These are phyloP conservation scores for Xylariomycetidae sp. DNA, from an alignment of 2,329 filamentous ascomycete genomes.

Conservation along the genomic window DNA sequence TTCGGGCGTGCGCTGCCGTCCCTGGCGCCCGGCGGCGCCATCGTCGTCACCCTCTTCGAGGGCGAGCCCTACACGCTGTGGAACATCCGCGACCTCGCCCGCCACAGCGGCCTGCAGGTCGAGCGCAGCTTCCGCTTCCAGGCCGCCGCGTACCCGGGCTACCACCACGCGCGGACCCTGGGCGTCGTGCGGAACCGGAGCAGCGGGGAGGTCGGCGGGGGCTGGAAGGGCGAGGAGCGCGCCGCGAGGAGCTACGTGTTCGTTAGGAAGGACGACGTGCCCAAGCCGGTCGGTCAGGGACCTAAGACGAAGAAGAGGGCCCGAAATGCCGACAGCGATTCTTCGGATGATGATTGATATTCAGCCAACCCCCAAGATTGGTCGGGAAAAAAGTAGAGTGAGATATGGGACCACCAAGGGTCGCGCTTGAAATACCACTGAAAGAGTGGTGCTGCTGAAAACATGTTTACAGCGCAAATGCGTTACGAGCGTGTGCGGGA, in stretches of 20 bases:
- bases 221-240: slow-evolving; percentile 50
- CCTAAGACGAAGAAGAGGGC: slow-evolving; percentile 25
- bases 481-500: too few species aligned
- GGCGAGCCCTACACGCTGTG: slow-evolving; percentile 91
- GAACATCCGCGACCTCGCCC: slow-evolving; percentile 84
- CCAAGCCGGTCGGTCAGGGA: slow-evolving; percentile 8
- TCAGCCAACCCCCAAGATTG: not conserved
- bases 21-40: slow-evolving; percentile 52
- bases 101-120: slow-evolving; percentile 69
- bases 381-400: too few species aligned
- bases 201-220: slow-evolving; percentile 37
- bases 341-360: slow-evolving; percentile 22
- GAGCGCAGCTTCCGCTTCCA: slow-evolving; percentile 67
- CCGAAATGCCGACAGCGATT: slow-evolving; percentile 21
- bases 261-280: slow-evolving; percentile 50
- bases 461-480: too few species aligned
- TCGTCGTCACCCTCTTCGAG: slow-evolving; percentile 87
- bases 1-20: slow-evolving; percentile 52
- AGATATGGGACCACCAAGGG: too few species aligned
- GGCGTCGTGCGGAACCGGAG: slow-evolving; percentile 54
- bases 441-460: too few species aligned
- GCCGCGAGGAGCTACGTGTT: slow-evolving; percentile 58
- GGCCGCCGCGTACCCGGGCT: slow-evolving; percentile 64
- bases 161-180: slow-evolving; percentile 68
- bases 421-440: too few species aligned